phyloP scores from a whole-genome alignment of 208 protist genomes.

The Trichomonas vaginalis region DNA sequence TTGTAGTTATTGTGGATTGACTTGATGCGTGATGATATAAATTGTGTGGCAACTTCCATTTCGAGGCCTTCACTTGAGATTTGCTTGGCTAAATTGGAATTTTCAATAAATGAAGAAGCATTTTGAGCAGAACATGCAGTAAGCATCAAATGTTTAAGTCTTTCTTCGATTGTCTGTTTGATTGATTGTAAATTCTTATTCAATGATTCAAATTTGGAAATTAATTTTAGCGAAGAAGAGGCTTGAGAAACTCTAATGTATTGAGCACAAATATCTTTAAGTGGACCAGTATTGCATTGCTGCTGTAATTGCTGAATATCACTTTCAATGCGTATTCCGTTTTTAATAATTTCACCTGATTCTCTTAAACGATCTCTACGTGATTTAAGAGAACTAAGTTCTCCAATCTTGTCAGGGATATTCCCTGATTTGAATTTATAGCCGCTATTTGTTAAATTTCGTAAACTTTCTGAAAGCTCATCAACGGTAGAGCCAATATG shows the following conservation, averaged over 20 bases:
- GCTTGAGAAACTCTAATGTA: neutral
- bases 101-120: neutral
- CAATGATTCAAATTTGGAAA: neutral
- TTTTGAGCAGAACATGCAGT: neutral
- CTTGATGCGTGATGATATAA: neutral
- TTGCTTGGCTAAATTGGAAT: neutral
- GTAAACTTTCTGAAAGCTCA: neutral
- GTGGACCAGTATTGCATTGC: neutral
- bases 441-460: neutral
- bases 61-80: neutral
- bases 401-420: neutral
- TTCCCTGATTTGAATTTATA: conserved; percentile 17
- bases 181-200: neutral
- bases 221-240: neutral
- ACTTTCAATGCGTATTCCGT: neutral
- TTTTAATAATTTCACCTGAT: neutral
- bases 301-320: neutral
- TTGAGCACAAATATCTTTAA: neutral
- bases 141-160: neutral
- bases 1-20: neutral
- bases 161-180: neutral
- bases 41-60: neutral
- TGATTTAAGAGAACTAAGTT: neutral
- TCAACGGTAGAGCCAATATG: neutral
- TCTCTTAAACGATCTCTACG: neutral